These are phyloP conservation scores for Kazachstania martiniae DNA, from an alignment of 805 yeast species.

Conservation along the genomic window DNA sequence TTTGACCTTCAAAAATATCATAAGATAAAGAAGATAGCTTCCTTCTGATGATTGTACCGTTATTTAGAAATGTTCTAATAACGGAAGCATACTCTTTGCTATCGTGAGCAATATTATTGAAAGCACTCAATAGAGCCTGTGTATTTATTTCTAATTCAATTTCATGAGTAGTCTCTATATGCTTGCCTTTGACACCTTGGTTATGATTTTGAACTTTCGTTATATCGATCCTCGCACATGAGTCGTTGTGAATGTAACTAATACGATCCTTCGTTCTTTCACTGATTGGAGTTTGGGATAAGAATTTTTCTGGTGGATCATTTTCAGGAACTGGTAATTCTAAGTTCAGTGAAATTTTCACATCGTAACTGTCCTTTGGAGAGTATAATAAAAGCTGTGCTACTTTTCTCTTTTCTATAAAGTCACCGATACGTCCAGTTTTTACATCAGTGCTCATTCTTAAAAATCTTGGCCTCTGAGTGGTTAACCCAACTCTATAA, in stretches of 20 bases:
- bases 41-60: slow-evolving; percentile 39
- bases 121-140: slow-evolving; percentile 31
- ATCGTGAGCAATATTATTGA: slow-evolving; percentile 33
- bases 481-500: slow-evolving; percentile 50
- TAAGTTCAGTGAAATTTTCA: slow-evolving; percentile 61
- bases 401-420: slow-evolving; percentile 64
- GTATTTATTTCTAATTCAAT: slow-evolving; percentile 44
- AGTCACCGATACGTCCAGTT: slow-evolving; percentile 56
- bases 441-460: slow-evolving; percentile 58
- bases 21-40: slow-evolving; percentile 25
- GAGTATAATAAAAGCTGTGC: slow-evolving; percentile 60
- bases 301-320: slow-evolving; percentile 43
- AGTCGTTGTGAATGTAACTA: slow-evolving; percentile 62
- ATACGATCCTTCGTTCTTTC: slow-evolving; percentile 64
- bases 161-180: slow-evolving; percentile 30
- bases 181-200: slow-evolving; percentile 14
- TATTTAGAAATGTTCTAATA: slow-evolving; percentile 47
- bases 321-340: slow-evolving; percentile 58
- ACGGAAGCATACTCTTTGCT: slow-evolving; percentile 49
- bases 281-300: slow-evolving; percentile 41
- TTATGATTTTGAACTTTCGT: slow-evolving; percentile 41
- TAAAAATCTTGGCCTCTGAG: slow-evolving; percentile 52
- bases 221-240: slow-evolving; percentile 62
- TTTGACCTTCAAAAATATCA: slow-evolving; percentile 29
- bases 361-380: slow-evolving; percentile 70